Evolutionary conservation across 441 rosid genomes (phyloP).

Genomic region (Kokia cookei): DNA sequence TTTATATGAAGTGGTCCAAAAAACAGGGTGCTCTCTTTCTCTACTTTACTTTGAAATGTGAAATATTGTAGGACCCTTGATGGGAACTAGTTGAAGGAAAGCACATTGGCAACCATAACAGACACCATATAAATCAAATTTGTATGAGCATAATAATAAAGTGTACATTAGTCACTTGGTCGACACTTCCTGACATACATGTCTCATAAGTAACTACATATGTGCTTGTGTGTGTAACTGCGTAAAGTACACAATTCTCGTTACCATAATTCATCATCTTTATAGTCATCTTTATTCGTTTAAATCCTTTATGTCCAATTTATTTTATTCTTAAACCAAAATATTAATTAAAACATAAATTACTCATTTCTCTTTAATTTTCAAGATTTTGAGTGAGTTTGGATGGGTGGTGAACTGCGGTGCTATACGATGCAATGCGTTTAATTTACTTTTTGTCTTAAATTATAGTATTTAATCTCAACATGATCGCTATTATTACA

Average conservation of each 20-base stretch:
- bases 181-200: not conserved
- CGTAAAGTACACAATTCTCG: not conserved
- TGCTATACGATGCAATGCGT: too few relatives aligned
- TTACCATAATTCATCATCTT: not conserved
- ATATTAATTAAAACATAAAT: too few relatives aligned
- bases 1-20: slow-evolving; percentile 10
- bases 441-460: too few relatives aligned
- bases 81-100: slow-evolving; percentile 4
- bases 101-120: not conserved
- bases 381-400: too few relatives aligned
- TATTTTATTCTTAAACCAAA: too few relatives aligned
- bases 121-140: not conserved
- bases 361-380: too few relatives aligned
- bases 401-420: too few relatives aligned
- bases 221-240: not conserved
- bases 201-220: not conserved
- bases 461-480: too few relatives aligned
- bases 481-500: too few relatives aligned
- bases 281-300: not conserved
- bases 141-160: not conserved
- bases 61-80: slow-evolving; percentile 21
- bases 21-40: not conserved
- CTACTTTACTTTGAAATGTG: slow-evolving; percentile 3
- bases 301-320: not conserved
- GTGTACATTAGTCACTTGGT: not conserved